Conservation (phyloP, 1,284 basidiomycete genomes). For the Leccinum pachyderme region DNA sequence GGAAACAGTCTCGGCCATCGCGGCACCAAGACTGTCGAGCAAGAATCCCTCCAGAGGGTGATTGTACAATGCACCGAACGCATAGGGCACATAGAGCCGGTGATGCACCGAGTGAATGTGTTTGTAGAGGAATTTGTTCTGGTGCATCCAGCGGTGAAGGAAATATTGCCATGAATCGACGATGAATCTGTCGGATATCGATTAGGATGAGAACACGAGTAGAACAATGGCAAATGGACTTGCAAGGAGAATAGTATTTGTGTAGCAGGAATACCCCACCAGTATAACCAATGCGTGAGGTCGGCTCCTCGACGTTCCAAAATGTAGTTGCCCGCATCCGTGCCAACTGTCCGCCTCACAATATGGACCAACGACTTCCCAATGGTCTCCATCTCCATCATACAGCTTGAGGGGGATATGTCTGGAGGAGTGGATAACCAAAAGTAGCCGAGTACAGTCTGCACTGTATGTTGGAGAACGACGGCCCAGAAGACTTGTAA, state of each 20-base stretch:
- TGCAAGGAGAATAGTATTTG: slow-evolving; percentile 87
- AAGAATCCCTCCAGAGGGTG: slow-evolving; percentile 95
- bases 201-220: slow-evolving; percentile 4
- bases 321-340: slow-evolving; percentile 30
- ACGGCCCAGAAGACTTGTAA: slow-evolving; percentile 77
- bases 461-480: slow-evolving; percentile 81
- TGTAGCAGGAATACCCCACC: slow-evolving; percentile 86
- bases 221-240: slow-evolving; percentile 36
- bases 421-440: slow-evolving; percentile 58
- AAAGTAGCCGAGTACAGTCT: slow-evolving; percentile 73
- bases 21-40: slow-evolving; percentile 85
- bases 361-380: slow-evolving; percentile 43
- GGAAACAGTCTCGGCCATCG: slow-evolving; percentile 69
- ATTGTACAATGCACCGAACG: slow-evolving; percentile 97
- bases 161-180: slow-evolving; percentile 99
- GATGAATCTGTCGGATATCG: slow-evolving; percentile 63
- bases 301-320: slow-evolving; percentile 47
- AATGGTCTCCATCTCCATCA: slow-evolving; percentile 44
- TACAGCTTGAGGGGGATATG: slow-evolving; percentile 41
- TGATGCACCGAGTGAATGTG: slow-evolving; percentile 96
- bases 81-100: slow-evolving; percentile 94
- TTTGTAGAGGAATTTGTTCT: slow-evolving; percentile 89
- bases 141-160: slow-evolving; percentile 90
- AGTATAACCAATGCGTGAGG: slow-evolving; percentile 76
- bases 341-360: slow-evolving; percentile 42